phyloP scores from a whole-genome alignment of 139 green algal species.

The Micromonas pusilla region DNA sequence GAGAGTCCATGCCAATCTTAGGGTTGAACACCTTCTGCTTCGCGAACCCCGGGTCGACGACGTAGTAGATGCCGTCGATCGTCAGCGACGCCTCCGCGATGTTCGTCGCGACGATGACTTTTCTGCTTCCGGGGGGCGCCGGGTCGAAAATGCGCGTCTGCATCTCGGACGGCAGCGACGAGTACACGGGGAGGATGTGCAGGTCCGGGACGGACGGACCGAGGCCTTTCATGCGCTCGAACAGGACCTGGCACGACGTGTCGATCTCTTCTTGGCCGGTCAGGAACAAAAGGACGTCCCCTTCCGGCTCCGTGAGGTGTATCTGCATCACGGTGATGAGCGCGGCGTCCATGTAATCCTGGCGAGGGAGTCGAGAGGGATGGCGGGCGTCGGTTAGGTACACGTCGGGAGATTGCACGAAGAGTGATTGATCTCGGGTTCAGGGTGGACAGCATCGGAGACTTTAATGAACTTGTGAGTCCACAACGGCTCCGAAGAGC shows the following conservation, averaged over 20 bases:
- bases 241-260: slow-evolving; percentile 75
- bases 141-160: slow-evolving; percentile 95
- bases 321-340: slow-evolving; percentile 93
- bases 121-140: slow-evolving; percentile 77
- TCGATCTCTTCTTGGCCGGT: slow-evolving; percentile 94
- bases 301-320: slow-evolving; percentile 76
- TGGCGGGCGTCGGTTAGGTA: neutral
- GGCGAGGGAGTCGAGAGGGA: neutral
- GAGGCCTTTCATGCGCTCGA: slow-evolving; percentile 45
- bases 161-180: slow-evolving; percentile 63
- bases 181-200: slow-evolving; percentile 94
- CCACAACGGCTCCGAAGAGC: neutral
- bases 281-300: slow-evolving; percentile 99
- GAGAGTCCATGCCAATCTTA: slow-evolving; percentile 94
- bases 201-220: slow-evolving; percentile 53
- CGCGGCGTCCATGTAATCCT: slow-evolving; percentile 58
- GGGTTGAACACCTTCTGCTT: slow-evolving; percentile 99
- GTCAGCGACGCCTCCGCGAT: slow-evolving; percentile 96
- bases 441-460: neutral
- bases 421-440: no score
- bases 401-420: no score
- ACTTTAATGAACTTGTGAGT: slow-evolving; percentile 1
- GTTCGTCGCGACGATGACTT: slow-evolving; percentile 92
- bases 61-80: slow-evolving; percentile 92
- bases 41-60: slow-evolving; percentile 85